These are phyloP conservation scores for Cokeromyces recurvatus DNA, from an alignment of 371 early-diverging fungal species.

Conservation along the genomic window DNA sequence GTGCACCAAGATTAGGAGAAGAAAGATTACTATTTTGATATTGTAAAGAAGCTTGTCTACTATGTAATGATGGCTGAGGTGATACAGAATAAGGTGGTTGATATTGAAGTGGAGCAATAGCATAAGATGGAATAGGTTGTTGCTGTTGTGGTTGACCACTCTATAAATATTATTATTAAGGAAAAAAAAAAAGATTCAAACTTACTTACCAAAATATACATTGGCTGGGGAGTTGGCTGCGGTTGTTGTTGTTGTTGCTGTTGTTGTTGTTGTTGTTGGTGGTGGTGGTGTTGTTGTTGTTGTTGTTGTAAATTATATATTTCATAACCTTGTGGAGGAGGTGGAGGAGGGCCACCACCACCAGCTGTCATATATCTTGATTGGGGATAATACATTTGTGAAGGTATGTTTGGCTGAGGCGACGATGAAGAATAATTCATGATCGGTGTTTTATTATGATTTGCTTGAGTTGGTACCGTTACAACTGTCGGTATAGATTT, in stretches of 20 bases:
- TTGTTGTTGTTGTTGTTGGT: slow-evolving; percentile 11
- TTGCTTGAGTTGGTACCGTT: slow-evolving; percentile 18
- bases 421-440: slow-evolving; percentile 4
- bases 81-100: slow-evolving; percentile 8
- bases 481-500: slow-evolving; percentile 15
- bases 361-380: slow-evolving; percentile 4
- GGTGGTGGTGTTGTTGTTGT: slow-evolving; percentile 5
- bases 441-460: slow-evolving; percentile 7
- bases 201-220: slow-evolving; percentile 5
- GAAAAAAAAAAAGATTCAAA: no score
- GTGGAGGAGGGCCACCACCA: no score
- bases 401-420: slow-evolving; percentile 11
- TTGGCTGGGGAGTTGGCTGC: neutral
- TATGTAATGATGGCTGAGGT: slow-evolving; percentile 15
- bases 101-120: slow-evolving; percentile 5
- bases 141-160: slow-evolving; percentile 9
- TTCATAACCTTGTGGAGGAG: neutral
- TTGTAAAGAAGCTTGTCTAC: slow-evolving; percentile 15
- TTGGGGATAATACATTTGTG: neutral
- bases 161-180: no score
- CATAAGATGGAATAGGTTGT: slow-evolving; percentile 7
- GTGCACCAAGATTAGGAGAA: slow-evolving; percentile 13
- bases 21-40: slow-evolving; percentile 11
- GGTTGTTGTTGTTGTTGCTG: slow-evolving; percentile 10
- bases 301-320: slow-evolving; percentile 1